A percentile compares a stretch with the other conserved stretches of the same genome.
These are phyloP conservation scores for Spirogloea muscicola DNA, from an alignment of 139 green algal genomes.

Conservation along the genomic window DNA sequence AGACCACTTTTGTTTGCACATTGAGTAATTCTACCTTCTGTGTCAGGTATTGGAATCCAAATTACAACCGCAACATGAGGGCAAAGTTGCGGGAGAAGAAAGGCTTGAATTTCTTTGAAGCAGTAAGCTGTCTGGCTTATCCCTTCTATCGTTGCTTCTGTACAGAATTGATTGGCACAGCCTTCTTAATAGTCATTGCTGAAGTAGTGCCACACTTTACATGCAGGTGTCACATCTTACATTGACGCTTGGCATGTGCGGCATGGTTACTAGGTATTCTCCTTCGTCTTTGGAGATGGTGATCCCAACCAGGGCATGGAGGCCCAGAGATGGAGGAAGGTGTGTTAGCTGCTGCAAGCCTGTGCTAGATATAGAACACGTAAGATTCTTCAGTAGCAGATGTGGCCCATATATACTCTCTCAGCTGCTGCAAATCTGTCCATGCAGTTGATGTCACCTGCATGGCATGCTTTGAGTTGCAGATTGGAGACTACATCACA, in stretches of 20 bases:
- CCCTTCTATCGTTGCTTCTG: too few species aligned
- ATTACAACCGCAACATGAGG: conserved; percentile 57
- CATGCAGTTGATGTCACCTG: too few species aligned
- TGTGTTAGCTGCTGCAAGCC: conserved; percentile 47
- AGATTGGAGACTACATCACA: conserved; percentile 55
- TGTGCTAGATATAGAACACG: too few species aligned
- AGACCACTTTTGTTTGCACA: too few species aligned
- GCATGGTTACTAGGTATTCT: conserved; percentile 60
- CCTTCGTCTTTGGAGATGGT: conserved; percentile 95
- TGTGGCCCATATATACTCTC: background rate
- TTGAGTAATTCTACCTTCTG: too few species aligned
- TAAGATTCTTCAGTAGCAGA: too few species aligned
- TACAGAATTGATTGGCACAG: too few species aligned
- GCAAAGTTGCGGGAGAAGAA: background rate
- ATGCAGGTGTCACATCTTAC: too few species aligned
- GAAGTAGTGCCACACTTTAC: too few species aligned
- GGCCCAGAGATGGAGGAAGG: conserved; percentile 67
- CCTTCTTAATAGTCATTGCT: too few species aligned
- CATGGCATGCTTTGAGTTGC: too few species aligned
- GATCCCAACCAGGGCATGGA: conserved; percentile 85
- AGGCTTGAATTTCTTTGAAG: conserved; percentile 75
- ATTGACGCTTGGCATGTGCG: too few species aligned
- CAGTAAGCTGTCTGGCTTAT: conserved; percentile 46
- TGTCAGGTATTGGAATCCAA: conserved; percentile 64
- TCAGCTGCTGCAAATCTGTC: background rate